Percentiles rank a stretch among this genome's conserved stretches.
Conservation (phyloP, 208 protist species). For the Lotmaria passim region DNA sequence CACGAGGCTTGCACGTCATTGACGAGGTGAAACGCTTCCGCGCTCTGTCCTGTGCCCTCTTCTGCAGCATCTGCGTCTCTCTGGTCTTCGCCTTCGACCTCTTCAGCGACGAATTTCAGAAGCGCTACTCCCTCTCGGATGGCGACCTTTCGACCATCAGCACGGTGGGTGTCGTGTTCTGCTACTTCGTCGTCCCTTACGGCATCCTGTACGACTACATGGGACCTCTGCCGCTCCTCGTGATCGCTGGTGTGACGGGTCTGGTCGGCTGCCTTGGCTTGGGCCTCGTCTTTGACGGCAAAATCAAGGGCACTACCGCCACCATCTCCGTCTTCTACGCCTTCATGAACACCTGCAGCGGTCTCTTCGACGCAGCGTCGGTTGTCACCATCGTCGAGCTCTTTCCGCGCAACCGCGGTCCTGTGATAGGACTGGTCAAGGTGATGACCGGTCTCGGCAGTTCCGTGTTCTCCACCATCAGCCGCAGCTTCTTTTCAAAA, state of each 20-base stretch:
- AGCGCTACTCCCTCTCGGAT: slow-evolving; percentile 48
- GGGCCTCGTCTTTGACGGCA: slow-evolving; percentile 52
- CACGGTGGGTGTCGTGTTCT: slow-evolving; percentile 68
- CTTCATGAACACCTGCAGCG: slow-evolving; percentile 62
- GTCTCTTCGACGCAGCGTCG: slow-evolving; percentile 55
- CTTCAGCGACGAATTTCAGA: slow-evolving; percentile 57
- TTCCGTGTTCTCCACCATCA: slow-evolving; percentile 69
- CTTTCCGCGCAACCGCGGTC: slow-evolving; percentile 76
- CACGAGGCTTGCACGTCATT: slow-evolving; percentile 43
- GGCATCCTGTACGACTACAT: slow-evolving; percentile 61
- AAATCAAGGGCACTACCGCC: slow-evolving; percentile 51
- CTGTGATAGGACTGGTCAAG: slow-evolving; percentile 65
- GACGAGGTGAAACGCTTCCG: slow-evolving; percentile 71
- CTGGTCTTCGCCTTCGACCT: slow-evolving; percentile 72
- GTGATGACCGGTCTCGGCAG: slow-evolving; percentile 76
- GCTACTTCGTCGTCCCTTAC: slow-evolving; percentile 74
- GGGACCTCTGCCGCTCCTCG: slow-evolving; percentile 47
- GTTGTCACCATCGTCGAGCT: slow-evolving; percentile 61
- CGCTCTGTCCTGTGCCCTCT: slow-evolving; percentile 50
- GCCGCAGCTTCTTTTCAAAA: slow-evolving; percentile 48
- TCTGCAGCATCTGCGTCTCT: slow-evolving; percentile 74
- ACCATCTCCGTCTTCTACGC: slow-evolving; percentile 75
- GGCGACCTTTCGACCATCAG: slow-evolving; percentile 76
- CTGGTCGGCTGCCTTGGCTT: slow-evolving; percentile 55
- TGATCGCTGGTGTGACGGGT: slow-evolving; percentile 40